Evolutionary conservation across 148 eudicot genomes (phyloP), one percentile per base, ranked within the genome.

Genomic region (Diospyros kaki): DNA sequence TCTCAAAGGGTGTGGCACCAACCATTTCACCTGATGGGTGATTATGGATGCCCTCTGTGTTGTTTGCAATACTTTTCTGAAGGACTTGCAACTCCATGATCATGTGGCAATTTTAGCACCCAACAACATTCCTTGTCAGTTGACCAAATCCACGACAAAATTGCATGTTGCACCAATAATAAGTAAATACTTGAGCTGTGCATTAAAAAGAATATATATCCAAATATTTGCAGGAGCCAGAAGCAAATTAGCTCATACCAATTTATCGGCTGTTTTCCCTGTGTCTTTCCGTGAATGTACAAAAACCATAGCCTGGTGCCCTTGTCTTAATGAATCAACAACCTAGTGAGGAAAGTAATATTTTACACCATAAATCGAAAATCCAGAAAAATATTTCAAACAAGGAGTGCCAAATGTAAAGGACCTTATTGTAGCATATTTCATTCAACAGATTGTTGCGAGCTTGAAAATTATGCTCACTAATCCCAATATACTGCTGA

Each of bases 281-380:
- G 99, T 95, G 79, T 95, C 99, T 76, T 95, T 95, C 68, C 99
- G 87, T 44, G 99, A 89, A 88, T 95, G 97, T 80, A 95, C 99
- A 80, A 95, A 95, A 78, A 95, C 90, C 99, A 95, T 95, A 59
- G 89, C 97, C 83, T 95, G 99, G 78, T 95, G 87, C 53, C 97
- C 99, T 77, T 85, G 92, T 80, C 81, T 88, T 62, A 95, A 69
- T 59, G 99, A 95, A 79, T 95, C 99, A 79, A 85, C 93, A 55
- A 92, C 96, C 97, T 94, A 79, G 45, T 58, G 73, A 18, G 64
- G 74, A 42, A 74, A 74, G 38, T 73, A 28, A 54, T 38, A 44
- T 11, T 62, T 5, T n/a, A 53, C 1, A 17, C 58, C 11, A 66
- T 40, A 75, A 65, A 69, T 28, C 48, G 39, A 14, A 2, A 41